Percentiles rank a stretch among this genome's conserved stretches.
Conservation (phyloP, 2,329 filamentous ascomycete genomes). For the Cladosporium velox region DNA sequence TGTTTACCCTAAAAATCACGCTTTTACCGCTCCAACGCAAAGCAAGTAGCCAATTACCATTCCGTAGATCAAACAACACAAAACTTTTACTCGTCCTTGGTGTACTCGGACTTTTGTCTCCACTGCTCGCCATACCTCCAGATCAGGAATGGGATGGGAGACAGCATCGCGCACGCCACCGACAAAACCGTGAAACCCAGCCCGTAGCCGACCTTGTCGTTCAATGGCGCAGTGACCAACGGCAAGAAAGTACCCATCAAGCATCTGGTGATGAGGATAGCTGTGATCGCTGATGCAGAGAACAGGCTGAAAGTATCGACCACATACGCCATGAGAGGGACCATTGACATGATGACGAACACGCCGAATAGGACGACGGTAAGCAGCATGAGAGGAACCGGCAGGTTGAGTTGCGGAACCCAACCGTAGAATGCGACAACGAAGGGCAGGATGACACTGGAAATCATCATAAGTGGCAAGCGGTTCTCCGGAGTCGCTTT, state of each 20-base stretch:
- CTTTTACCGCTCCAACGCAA: constrained; percentile 18
- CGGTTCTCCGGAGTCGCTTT: constrained; percentile 59
- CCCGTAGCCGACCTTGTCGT: constrained; percentile 43
- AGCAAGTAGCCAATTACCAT: not conserved
- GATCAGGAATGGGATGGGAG: constrained; percentile 33
- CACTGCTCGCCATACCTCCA: constrained; percentile 32
- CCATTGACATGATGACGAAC: constrained; percentile 48
- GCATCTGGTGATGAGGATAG: constrained; percentile 46
- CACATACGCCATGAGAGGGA: constrained; percentile 49
- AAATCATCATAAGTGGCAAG: constrained; percentile 59
- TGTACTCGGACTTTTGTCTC: constrained; percentile 33
- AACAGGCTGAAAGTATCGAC: constrained; percentile 50
- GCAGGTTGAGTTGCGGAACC: constrained; percentile 51
- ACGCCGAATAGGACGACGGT: constrained; percentile 54
- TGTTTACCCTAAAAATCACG: not conserved
- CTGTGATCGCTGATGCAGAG: constrained; percentile 49
- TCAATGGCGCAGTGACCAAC: constrained; percentile 47
- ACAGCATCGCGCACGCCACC: constrained; percentile 27
- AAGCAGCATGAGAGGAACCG: constrained; percentile 60
- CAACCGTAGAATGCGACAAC: constrained; percentile 62
- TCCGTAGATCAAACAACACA: not conserved
- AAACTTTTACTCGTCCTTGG: constrained; percentile 24
- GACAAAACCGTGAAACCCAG: constrained; percentile 40
- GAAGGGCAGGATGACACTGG: constrained; percentile 53
- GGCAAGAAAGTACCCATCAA: constrained; percentile 50